Conservation (phyloP, 495 filamentous ascomycete species). For the Hypomontagnella submonticulosa region DNA sequence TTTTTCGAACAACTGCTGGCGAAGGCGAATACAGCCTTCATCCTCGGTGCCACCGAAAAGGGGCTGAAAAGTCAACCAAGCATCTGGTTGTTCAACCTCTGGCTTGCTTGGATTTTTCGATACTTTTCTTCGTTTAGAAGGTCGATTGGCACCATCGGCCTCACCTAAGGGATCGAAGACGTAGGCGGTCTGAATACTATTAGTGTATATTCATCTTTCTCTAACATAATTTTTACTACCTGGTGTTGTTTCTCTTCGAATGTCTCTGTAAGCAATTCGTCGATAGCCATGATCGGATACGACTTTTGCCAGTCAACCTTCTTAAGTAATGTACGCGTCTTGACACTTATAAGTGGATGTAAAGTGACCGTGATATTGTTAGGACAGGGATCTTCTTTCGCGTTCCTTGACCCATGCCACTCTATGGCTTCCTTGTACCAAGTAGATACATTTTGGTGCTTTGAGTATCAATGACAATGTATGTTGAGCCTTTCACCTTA, state of each 20-base stretch:
- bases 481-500: too few relatives aligned
- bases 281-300: conserved; percentile 37
- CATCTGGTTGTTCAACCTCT: conserved; percentile 21
- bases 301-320: neutral
- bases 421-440: conserved; percentile 10
- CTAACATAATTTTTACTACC: conserved; percentile 49
- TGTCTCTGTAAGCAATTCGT: conserved; percentile 34
- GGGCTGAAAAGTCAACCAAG: conserved; percentile 60
- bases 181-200: conserved; percentile 69
- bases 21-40: conserved; percentile 59
- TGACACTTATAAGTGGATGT: conserved; percentile 25
- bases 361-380: neutral
- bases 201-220: conserved; percentile 35
- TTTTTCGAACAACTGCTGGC: conserved; percentile 71
- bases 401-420: conserved; percentile 18
- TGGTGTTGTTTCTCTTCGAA: conserved; percentile 58
- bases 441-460: too few relatives aligned
- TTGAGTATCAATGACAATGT: too few relatives aligned
- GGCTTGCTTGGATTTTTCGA: conserved; percentile 47
- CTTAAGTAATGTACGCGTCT: conserved; percentile 23
- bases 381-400: conserved; percentile 16
- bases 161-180: conserved; percentile 68
- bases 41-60: conserved; percentile 73
- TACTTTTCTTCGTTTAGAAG: conserved; percentile 73
- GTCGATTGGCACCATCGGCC: conserved; percentile 55